phyloP scores from a whole-genome alignment of 345 rosid genomes.

The Gossypium turneri region DNA sequence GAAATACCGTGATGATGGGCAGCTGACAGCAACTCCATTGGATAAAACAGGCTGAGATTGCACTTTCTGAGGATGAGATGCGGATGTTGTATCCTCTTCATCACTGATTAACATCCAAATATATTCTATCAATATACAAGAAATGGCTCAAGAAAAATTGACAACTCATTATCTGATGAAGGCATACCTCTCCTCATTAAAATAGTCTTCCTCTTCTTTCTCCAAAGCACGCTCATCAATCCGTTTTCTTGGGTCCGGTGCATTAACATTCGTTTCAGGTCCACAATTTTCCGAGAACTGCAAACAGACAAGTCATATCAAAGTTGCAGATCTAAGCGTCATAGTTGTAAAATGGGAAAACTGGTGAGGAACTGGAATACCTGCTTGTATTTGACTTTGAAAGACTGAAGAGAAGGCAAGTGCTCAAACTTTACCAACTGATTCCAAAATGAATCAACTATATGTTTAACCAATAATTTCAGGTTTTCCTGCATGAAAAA shows the following conservation, averaged over 20 bases:
- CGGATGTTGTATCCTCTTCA: conserved; percentile 89
- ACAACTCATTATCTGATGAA: background rate
- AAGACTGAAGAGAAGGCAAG: conserved; percentile 50
- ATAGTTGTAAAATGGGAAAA: background rate
- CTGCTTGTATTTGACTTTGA: conserved; percentile 77
- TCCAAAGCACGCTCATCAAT: conserved; percentile 86
- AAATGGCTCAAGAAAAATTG: background rate
- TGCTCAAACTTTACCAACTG: conserved; percentile 61
- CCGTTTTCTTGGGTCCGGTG: conserved; percentile 59
- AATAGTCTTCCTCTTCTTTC: conserved; percentile 98
- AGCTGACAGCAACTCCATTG: conserved; percentile 64
- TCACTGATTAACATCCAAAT: conserved; percentile 50
- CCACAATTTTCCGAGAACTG: conserved; percentile 81
- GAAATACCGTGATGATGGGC: conserved; percentile 56
- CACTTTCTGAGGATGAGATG: conserved; percentile 48
- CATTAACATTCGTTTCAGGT: conserved; percentile 44
- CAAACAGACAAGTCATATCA: conserved; percentile 23
- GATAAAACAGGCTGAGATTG: conserved; percentile 54
- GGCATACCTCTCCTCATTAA: conserved; percentile 84
- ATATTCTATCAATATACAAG: conserved; percentile 6
- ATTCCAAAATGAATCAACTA: conserved; percentile 82
- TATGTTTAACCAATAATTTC: conserved; percentile 64
- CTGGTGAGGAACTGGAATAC: conserved; percentile 33
- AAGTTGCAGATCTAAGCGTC: background rate
- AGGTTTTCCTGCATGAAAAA: conserved; percentile 65